Evolutionary conservation across 1,284 basidiomycete genomes (phyloP), one percentile per base, ranked within the genome.

Genomic region (Fereydounia khargensis): DNA sequence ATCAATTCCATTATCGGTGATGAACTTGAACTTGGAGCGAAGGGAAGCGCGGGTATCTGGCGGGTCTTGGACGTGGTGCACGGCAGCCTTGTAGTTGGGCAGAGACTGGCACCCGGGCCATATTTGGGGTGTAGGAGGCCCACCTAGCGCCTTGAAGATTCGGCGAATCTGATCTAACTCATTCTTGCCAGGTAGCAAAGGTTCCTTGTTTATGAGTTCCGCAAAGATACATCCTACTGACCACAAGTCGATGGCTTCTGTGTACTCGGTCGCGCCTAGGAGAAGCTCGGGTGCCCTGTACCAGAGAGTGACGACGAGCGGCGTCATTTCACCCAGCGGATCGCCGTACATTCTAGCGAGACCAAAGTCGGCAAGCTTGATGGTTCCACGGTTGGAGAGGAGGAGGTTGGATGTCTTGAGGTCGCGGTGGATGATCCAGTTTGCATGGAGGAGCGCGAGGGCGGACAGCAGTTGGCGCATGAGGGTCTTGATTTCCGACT

Each of bases 141-240:
- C n/a, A 0, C 95, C 95, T 0, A 98, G 83, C 7, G 97, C 82
- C 73, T 86, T 88, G 79, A 94, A 94, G 41, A 98, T 83, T 77
- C 80, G 57, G 2, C 34, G 37, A 0, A 98, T 80, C 60, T 98
- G 86, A 71, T 99, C 94, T 11, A 92, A 81, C 77, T 99, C 95
- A 35, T 86, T 86, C 72, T 91, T 88, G n/a, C 92, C 92, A 74
- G 91, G 91, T 73, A 98, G 91, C 11, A 98, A 79, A 1, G 95
- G 91, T 74, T 92, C 90, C 58, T 89, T 90, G 60, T 91, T 81
- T 61, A 99, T 84, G 32, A 99, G 81, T 76, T 99, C 95, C 19
- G 88, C 94, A 74, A 98, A 97, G 65, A 99, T 97, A 79, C 95
- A 99, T 4, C 95, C 95, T n/a, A 98, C 86, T 36, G 91, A 95